Evolutionary conservation across 2,329 filamentous ascomycete species (phyloP).

Genomic region (Coleophoma eucalyptorum): DNA sequence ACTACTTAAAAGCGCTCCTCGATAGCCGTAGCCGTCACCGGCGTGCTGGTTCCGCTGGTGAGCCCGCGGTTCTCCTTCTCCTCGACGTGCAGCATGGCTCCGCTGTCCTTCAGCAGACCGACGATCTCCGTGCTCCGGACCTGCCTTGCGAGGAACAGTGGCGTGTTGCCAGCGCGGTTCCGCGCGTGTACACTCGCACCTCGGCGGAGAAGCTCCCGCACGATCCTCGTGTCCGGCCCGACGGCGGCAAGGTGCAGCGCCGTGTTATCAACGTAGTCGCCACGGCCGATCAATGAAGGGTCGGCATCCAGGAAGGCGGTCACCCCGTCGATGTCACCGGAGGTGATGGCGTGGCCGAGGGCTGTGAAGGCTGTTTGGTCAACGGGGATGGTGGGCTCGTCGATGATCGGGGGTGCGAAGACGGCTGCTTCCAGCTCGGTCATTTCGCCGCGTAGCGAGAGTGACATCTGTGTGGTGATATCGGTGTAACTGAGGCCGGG

Average conservation of each 20-base stretch:
- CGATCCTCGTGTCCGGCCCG: slow-evolving; percentile 45
- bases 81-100: slow-evolving; percentile 55
- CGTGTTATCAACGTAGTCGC: slow-evolving; percentile 34
- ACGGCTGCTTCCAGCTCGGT: slow-evolving; percentile 48
- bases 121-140: slow-evolving; percentile 51
- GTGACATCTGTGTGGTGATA: slow-evolving; percentile 59
- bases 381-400: slow-evolving; percentile 20
- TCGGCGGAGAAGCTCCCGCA: slow-evolving; percentile 53
- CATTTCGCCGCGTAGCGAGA: slow-evolving; percentile 62
- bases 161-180: slow-evolving; percentile 63
- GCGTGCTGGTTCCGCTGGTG: background rate
- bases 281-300: slow-evolving; percentile 26
- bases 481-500: slow-evolving; percentile 52
- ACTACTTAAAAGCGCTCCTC: too few relatives aligned
- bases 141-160: slow-evolving; percentile 59
- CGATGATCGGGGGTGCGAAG: slow-evolving; percentile 47
- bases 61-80: slow-evolving; percentile 28
- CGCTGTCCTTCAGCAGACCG: slow-evolving; percentile 51
- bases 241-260: slow-evolving; percentile 34
- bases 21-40: background rate
- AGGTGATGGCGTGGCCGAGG: slow-evolving; percentile 59
- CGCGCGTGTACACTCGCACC: slow-evolving; percentile 66
- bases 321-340: slow-evolving; percentile 46
- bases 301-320: slow-evolving; percentile 23
- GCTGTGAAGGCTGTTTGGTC: slow-evolving; percentile 50